Evolutionary conservation across 1,284 basidiomycete species (phyloP).

Genomic region (Boletus sp.): DNA sequence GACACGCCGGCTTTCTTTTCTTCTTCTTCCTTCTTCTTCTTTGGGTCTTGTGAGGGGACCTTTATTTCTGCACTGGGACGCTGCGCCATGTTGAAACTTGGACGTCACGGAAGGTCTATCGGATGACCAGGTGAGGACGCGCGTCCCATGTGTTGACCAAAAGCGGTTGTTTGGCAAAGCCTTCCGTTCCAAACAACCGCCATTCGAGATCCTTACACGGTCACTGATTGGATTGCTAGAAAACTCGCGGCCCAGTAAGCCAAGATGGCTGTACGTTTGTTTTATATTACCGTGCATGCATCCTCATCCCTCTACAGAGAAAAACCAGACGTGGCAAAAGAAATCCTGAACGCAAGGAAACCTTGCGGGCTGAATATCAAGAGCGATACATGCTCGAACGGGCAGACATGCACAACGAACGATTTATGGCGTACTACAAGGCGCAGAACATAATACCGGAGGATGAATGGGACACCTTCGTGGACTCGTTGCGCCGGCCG

Average conservation of each 20-base stretch:
- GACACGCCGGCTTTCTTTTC: slow-evolving; percentile 43
- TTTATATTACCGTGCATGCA: background rate
- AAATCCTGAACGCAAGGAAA: slow-evolving; percentile 6
- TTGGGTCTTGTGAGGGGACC: slow-evolving; percentile 69
- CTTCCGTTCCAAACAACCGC: slow-evolving; percentile 33
- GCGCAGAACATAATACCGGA: slow-evolving; percentile 66
- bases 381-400: slow-evolving; percentile 48
- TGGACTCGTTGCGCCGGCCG: slow-evolving; percentile 65
- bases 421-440: slow-evolving; percentile 76
- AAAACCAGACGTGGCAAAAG: slow-evolving; percentile 12
- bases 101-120: slow-evolving; percentile 8
- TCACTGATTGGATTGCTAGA: background rate
- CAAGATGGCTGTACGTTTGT: slow-evolving; percentile 22
- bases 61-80: slow-evolving; percentile 52
- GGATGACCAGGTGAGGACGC: slow-evolving; percentile 26
- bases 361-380: slow-evolving; percentile 7
- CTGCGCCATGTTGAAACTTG: slow-evolving; percentile 49
- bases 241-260: background rate
- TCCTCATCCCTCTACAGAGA: slow-evolving; percentile 9
- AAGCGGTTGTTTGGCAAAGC: slow-evolving; percentile 32
- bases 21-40: slow-evolving; percentile 61
- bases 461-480: slow-evolving; percentile 78
- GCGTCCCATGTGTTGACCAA: slow-evolving; percentile 29
- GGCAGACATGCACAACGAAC: slow-evolving; percentile 66
- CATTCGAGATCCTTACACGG: background rate